Conservation (phyloP, 169 alveolate species). For the Theileria annulata region DNA sequence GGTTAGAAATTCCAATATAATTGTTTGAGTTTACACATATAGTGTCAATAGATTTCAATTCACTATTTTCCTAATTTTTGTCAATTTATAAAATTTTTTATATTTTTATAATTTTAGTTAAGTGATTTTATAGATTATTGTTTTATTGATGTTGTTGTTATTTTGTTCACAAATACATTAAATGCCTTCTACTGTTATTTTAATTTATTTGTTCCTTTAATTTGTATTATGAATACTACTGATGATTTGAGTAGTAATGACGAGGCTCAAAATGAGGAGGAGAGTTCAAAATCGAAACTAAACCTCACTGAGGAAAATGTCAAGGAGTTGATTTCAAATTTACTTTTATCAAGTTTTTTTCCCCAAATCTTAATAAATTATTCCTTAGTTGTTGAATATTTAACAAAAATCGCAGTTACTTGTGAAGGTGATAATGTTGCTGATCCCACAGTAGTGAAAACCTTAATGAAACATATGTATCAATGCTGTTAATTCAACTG, state of each 20-base stretch:
- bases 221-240: constrained; percentile 16
- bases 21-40: no score
- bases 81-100: no score
- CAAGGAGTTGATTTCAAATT: constrained; percentile 13
- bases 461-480: constrained; percentile 59
- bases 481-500: no score
- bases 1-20: no score
- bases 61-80: no score
- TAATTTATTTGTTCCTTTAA: not conserved
- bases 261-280: constrained; percentile 21
- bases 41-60: no score
- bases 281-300: not conserved
- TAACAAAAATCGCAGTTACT: constrained; percentile 58
- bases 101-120: no score
- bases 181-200: not conserved
- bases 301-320: constrained; percentile 1
- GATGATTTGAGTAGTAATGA: constrained; percentile 65
- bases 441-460: constrained; percentile 34
- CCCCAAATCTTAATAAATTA: not conserved
- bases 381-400: constrained; percentile 58
- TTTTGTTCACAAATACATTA: no score
- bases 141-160: no score
- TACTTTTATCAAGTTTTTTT: constrained; percentile 27
- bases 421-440: constrained; percentile 42
- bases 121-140: no score